A percentile compares a stretch with the other conserved stretches of the same genome.
Evolutionary conservation across 352 stramenopile species (phyloP).

Genomic region (Globisporangium middletonii): DNA sequence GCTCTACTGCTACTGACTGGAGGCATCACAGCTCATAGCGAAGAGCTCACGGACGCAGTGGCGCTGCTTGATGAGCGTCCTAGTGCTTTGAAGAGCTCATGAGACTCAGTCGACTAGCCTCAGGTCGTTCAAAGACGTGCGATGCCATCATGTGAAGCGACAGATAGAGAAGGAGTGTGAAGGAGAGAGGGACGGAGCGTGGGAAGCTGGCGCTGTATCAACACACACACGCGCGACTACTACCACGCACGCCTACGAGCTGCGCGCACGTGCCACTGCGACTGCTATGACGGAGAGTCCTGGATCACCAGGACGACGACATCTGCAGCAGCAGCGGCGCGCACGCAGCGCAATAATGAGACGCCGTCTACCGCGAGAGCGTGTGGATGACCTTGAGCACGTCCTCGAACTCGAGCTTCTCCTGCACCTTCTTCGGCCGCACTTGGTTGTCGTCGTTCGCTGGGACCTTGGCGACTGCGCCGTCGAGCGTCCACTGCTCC

Average conservation of each 20-base stretch:
- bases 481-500: conserved; percentile 65
- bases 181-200: neutral
- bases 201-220: neutral
- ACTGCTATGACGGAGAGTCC: neutral
- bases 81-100: too few relatives aligned
- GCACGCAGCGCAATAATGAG: conserved; percentile 15
- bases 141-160: too few relatives aligned
- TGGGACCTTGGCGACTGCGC: conserved; percentile 46
- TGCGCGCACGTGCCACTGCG: neutral
- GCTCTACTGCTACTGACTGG: too few relatives aligned
- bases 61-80: too few relatives aligned
- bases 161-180: neutral
- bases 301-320: too few relatives aligned
- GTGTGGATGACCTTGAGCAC: conserved; percentile 84
- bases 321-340: too few relatives aligned
- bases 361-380: conserved; percentile 66
- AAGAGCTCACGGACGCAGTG: too few relatives aligned
- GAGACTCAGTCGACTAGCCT: too few relatives aligned
- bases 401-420: conserved; percentile 84
- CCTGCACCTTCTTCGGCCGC: conserved; percentile 83
- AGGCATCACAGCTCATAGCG: too few relatives aligned
- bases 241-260: neutral
- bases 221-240: neutral
- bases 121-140: too few relatives aligned
- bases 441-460: conserved; percentile 83